Evolutionary conservation across 108 stramenopile species (phyloP).

Genomic region (Pseudonitzschia delicatissima): DNA sequence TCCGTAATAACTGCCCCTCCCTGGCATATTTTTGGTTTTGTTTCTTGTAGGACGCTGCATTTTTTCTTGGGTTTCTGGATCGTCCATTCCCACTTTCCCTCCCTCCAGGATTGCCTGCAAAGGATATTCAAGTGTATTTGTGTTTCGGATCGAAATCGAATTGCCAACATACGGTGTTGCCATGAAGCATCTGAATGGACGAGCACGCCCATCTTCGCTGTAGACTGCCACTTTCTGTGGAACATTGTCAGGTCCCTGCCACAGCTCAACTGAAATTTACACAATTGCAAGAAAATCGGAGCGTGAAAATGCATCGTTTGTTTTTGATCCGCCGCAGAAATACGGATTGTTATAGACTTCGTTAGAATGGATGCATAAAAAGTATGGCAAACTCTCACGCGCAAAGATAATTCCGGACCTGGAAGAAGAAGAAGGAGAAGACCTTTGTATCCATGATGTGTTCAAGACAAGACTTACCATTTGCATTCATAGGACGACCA

Average conservation of each 20-base stretch:
- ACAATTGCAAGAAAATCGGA: neutral
- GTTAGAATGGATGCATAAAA: neutral
- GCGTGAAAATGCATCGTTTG: neutral
- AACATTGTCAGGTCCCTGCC: slow-evolving; percentile 71
- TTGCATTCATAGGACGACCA: slow-evolving; percentile 68
- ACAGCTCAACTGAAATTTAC: slow-evolving; percentile 41
- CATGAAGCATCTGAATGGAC: slow-evolving; percentile 63
- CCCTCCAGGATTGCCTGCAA: slow-evolving; percentile 55
- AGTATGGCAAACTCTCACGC: no score
- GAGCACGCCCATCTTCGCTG: slow-evolving; percentile 63
- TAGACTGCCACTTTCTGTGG: slow-evolving; percentile 69
- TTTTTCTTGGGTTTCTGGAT: slow-evolving; percentile 7
- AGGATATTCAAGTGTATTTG: slow-evolving; percentile 64
- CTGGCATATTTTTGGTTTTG: slow-evolving; percentile 12
- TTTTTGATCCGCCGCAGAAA: no score
- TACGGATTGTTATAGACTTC: no score
- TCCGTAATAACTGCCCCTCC: slow-evolving; percentile 13
- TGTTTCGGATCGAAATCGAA: slow-evolving; percentile 64
- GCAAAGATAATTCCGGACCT: no score
- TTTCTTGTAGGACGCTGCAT: slow-evolving; percentile 1
- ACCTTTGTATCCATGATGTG: neutral
- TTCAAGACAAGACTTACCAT: slow-evolving; percentile 11
- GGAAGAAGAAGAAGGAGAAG: no score
- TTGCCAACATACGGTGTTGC: slow-evolving; percentile 60
- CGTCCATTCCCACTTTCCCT: slow-evolving; percentile 31